phyloP scores from a whole-genome alignment of 176 grass and related monocot genomes.

The sorghum (Sorghum bicolor) region Sorghum_bicolor_NCBIv3 NC_012879.2:50078001-50078500 shows the following conservation, averaged over 20 bases:
- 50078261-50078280: not conserved
- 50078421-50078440: not conserved
- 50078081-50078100: not conserved
- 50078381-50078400: not conserved
- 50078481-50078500: not conserved
- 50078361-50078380: not conserved
- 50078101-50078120: not conserved
- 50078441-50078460: not conserved
- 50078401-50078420: not conserved
- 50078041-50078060: slow-evolving; percentile 17
- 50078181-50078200: not conserved
- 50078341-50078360: not conserved
- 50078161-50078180: not conserved
- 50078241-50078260: not conserved
- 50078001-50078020: not conserved
- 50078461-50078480: slow-evolving; percentile 9
- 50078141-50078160: not conserved
- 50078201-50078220: not conserved
- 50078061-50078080: not conserved
- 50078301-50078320: not conserved
- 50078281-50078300: not conserved
- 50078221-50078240: not conserved
- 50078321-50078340: not conserved
- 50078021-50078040: not conserved
- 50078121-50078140: not conserved